These are phyloP conservation scores for Yamadazyma mexicana DNA, from an alignment of 1,139 yeast genomes.

Conservation along the genomic window DNA sequence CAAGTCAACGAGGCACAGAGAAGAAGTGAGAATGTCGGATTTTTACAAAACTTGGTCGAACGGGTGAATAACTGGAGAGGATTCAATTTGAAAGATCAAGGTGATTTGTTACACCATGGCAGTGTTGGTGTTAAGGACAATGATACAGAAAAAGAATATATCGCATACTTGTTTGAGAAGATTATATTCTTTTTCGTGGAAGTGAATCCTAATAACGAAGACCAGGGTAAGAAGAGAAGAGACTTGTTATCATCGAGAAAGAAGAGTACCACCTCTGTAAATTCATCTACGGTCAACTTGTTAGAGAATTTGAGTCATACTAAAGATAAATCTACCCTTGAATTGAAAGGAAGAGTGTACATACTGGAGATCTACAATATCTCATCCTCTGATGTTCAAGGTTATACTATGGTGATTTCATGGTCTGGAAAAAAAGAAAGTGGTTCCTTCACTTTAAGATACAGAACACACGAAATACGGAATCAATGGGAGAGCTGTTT, in stretches of 20 bases:
- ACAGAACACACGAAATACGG: slow-evolving; percentile 68
- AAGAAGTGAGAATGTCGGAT: slow-evolving; percentile 80
- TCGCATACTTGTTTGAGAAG: slow-evolving; percentile 84
- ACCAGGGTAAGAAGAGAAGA: slow-evolving; percentile 32
- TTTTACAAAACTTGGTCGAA: slow-evolving; percentile 64
- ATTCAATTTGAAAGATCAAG: slow-evolving; percentile 78
- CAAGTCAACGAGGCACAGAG: slow-evolving; percentile 94
- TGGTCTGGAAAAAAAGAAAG: slow-evolving; percentile 80
- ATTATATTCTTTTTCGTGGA: slow-evolving; percentile 79
- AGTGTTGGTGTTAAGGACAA: slow-evolving; percentile 73
- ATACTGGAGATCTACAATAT: slow-evolving; percentile 65
- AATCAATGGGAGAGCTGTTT: slow-evolving; percentile 71
- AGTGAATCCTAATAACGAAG: slow-evolving; percentile 23
- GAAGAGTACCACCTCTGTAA: slow-evolving; percentile 34
- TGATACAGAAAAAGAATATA: slow-evolving; percentile 84
- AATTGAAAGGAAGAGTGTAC: slow-evolving; percentile 69
- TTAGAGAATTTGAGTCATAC: slow-evolving; percentile 36
- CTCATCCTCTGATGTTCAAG: slow-evolving; percentile 36
- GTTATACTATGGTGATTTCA: slow-evolving; percentile 64
- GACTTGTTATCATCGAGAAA: slow-evolving; percentile 43
- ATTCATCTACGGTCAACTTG: slow-evolving; percentile 38
- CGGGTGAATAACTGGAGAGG: slow-evolving; percentile 93
- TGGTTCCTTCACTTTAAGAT: slow-evolving; percentile 70
- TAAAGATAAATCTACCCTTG: slow-evolving; percentile 41
- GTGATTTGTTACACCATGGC: slow-evolving; percentile 80